These are phyloP conservation scores for Microbotryum scabiosae DNA, from an alignment of 1,284 basidiomycete species.

Conservation along the genomic window DNA sequence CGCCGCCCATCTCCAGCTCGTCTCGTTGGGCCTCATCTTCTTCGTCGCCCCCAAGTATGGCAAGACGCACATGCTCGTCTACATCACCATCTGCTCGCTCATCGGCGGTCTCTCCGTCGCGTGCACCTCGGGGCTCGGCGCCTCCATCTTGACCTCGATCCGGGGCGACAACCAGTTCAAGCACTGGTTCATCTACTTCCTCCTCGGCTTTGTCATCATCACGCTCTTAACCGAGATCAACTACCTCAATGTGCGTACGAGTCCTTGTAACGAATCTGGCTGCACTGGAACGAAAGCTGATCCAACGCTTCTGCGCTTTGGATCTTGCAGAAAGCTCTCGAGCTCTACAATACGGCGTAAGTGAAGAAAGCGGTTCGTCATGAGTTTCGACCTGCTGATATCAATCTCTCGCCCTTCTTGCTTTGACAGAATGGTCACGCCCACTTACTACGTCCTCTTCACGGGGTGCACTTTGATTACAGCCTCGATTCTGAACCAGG, in stretches of 20 bases:
- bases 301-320: too few species aligned
- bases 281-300: too few species aligned
- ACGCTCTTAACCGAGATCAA: constrained; percentile 85
- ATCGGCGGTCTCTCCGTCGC: constrained; percentile 95
- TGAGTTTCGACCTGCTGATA: too few species aligned
- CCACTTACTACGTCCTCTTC: constrained; percentile 67
- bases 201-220: constrained; percentile 71
- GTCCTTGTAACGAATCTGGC: too few species aligned
- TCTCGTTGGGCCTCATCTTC: constrained; percentile 40
- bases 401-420: neutral
- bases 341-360: constrained; percentile 86
- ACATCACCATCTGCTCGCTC: constrained; percentile 87
- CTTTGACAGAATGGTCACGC: constrained; percentile 52
- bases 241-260: constrained; percentile 59
- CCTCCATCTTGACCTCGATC: constrained; percentile 78
- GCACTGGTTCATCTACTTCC: constrained; percentile 48
- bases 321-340: constrained; percentile 61
- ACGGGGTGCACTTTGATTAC: constrained; percentile 42
- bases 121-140: constrained; percentile 86
- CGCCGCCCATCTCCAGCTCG: too few species aligned
- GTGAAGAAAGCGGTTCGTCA: constrained; percentile 44
- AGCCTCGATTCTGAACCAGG: constrained; percentile 70
- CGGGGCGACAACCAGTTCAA: constrained; percentile 74
- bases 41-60: constrained; percentile 80
- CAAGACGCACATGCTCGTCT: constrained; percentile 90